phyloP scores from a whole-genome alignment of 768 basidiomycete genomes.

The Rhodotorula taiwanensis region DNA sequence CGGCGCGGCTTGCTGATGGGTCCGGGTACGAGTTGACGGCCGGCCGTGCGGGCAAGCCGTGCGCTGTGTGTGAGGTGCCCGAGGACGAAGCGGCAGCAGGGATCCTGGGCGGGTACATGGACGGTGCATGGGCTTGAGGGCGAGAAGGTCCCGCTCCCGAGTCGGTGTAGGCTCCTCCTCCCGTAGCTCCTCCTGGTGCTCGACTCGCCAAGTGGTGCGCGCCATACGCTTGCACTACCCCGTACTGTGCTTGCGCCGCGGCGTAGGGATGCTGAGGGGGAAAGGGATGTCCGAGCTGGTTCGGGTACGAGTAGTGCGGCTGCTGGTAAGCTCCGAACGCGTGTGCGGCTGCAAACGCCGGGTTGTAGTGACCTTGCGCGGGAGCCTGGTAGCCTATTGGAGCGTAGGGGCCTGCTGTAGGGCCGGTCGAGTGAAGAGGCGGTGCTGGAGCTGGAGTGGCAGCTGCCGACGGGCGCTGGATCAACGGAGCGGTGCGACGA shows the following conservation, averaged over 20 bases:
- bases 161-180: constrained; percentile 17
- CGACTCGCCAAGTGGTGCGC: too few species aligned
- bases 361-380: background rate
- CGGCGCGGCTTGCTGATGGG: too few species aligned
- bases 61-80: too few species aligned
- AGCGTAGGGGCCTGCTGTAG: constrained; percentile 22
- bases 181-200: too few species aligned
- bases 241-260: background rate
- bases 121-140: too few species aligned
- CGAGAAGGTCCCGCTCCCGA: constrained; percentile 16
- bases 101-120: too few species aligned
- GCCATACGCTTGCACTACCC: background rate
- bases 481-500: constrained; percentile 8
- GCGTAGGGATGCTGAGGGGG: background rate
- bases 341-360: constrained; percentile 4
- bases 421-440: constrained; percentile 1
- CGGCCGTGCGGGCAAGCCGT: too few species aligned
- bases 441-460: background rate
- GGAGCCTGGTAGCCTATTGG: constrained; percentile 13
- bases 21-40: too few species aligned
- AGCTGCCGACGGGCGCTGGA: background rate
- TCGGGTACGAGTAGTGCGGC: background rate
- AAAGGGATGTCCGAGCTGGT: background rate
- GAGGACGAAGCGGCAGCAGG: background rate
- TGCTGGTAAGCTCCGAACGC: constrained; percentile 23